A percentile compares a stretch with the other conserved stretches of the same genome.
Evolutionary conservation across 2,329 filamentous ascomycete species (phyloP).

Genomic region (Coniochaeta hoffmannii): DNA sequence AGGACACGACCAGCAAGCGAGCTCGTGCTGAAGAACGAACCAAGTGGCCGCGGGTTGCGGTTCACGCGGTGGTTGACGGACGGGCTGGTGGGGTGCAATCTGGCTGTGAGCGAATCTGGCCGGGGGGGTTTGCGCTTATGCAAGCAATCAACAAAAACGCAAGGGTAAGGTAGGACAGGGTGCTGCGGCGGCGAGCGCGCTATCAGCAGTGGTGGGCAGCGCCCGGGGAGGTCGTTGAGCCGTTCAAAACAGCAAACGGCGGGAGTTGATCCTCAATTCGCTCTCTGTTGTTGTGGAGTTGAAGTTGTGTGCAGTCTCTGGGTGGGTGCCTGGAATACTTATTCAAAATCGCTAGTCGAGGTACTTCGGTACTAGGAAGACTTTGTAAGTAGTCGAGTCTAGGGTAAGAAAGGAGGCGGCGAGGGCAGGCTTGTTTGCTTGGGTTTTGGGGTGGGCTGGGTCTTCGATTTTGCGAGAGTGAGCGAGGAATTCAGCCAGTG

Average conservation of each 20-base stretch:
- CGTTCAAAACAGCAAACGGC: constrained; percentile 17
- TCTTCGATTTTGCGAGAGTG: not conserved
- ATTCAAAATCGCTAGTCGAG: not conserved
- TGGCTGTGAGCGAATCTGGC: constrained; percentile 4
- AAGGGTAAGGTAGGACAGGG: not conserved
- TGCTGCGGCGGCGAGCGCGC: constrained; percentile 18
- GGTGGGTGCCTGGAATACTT: not conserved
- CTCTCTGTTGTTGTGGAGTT: constrained; percentile 7
- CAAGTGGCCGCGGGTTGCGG: not conserved
- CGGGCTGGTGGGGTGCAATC: not conserved
- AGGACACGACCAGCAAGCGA: not conserved
- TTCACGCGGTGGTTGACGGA: not conserved
- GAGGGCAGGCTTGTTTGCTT: not conserved
- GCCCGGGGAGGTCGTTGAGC: constrained; percentile 10
- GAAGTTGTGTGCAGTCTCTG: constrained; percentile 1
- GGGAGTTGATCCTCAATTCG: constrained; percentile 7
- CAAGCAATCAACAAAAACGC: constrained; percentile 14
- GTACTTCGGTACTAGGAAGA: not conserved
- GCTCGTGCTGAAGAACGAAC: not conserved
- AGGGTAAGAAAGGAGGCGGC: not conserved
- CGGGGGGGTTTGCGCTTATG: constrained; percentile 17
- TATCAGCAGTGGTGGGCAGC: constrained; percentile 16
- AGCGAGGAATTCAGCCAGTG: constrained; percentile 1
- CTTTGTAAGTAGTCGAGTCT: not conserved
- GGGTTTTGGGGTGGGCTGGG: too few relatives aligned